Evolutionary conservation across 2,329 filamentous ascomycete species (phyloP), one percentile per base, ranked within the genome.

Genomic region (Akanthomyces lecanii): DNA sequence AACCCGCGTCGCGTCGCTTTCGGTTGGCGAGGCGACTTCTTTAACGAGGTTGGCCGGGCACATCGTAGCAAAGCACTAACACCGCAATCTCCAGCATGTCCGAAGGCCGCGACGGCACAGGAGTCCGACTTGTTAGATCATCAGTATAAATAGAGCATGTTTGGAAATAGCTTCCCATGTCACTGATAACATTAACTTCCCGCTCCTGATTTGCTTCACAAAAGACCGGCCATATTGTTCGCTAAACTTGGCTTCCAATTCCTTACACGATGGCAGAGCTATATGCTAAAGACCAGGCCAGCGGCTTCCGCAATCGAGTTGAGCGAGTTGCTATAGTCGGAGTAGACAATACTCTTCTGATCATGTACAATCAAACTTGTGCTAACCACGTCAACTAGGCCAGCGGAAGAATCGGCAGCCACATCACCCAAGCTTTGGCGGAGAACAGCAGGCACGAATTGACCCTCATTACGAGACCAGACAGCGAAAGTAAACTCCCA

Each of bases 391-490:
- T n/a, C 25, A 30, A 18, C 12, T 28, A 82, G 79, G 78, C 77
- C 18, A 73, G 74, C 38, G 80, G 80, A 40, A 73, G 69, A 10
- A 67, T 81, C 56, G 79, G 79, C 28, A 69, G 67, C 4, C 67
- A 73, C 61, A 71, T 82, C 23, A 67, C 75, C 2, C 66, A 71
- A 5, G 72, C 71, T 5, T 77, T 86, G 0, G 69, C 84, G 4
- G 68, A 76, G 14, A 77, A 75, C 1, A 80, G 79, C 45, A 81
- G 77, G 65, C 82, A 85, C 67, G 76, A 71, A 14, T 73, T 85
- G 36, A 85, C 82, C 0, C 82, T 80, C 21, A 71, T 84, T 28
- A 79, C 80, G 12, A 81, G 82, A 33, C 68, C 69, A 28, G 75
- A 71, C 54, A 81, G 79, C 69, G 65, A 66, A 1, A 75, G 70